These are phyloP conservation scores for Paramecium tetraurelia DNA, from an alignment of 73 alveolate species.

Conservation along the genomic window DNA sequence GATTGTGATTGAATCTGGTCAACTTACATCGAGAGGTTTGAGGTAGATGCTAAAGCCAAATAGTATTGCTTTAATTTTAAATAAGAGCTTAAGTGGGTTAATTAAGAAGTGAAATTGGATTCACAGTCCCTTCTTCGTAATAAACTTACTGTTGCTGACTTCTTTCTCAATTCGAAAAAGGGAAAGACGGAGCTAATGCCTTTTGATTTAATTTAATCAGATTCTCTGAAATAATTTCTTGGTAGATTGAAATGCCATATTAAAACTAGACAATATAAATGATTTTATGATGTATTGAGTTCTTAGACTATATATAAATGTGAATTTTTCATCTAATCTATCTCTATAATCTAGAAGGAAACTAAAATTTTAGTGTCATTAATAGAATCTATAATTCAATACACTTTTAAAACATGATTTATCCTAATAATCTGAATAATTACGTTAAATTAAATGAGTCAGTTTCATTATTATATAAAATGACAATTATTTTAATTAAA, in stretches of 20 bases:
- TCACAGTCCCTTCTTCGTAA: neutral
- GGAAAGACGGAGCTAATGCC: neutral
- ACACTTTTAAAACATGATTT: neutral
- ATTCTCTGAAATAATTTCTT: neutral
- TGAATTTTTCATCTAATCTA: too few species aligned
- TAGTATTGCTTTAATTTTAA: neutral
- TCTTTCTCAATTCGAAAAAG: neutral
- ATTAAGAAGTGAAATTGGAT: neutral
- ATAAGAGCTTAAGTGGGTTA: neutral
- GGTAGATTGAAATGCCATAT: slow-evolving; percentile 1
- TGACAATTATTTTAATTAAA: neutral
- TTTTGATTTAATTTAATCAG: neutral
- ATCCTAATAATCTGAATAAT: neutral
- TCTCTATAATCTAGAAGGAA: neutral
- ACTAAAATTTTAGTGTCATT: neutral
- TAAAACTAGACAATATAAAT: neutral
- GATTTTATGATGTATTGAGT: neutral
- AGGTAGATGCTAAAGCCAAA: neutral
- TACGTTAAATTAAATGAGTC: neutral
- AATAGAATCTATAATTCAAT: neutral
- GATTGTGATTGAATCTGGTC: neutral
- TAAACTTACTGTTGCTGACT: neutral
- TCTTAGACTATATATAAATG: neutral
- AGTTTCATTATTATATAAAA: neutral
- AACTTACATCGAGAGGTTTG: slow-evolving; percentile 28